Base-by-base conservation (phyloP, 306 rosid species). In the Gastrolobium villosum region DNA sequence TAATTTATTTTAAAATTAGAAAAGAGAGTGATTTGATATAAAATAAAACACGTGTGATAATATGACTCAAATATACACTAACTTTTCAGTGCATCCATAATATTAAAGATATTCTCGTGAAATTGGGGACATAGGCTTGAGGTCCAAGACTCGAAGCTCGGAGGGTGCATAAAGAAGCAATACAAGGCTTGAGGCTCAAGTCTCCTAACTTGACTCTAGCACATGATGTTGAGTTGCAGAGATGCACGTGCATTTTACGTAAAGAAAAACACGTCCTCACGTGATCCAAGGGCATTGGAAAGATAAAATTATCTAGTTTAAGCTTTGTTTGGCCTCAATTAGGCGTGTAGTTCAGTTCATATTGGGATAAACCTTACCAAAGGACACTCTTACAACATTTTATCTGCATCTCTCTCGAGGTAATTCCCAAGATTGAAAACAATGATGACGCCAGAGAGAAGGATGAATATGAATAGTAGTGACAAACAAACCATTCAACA, bases 241-340 rank as follows among this genome's bases (percentile, higher is more conserved):
- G 69, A 10, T 36, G 88, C 89, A 82, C 63, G 86, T 90, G 86
- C 82, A 77, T 70, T 77, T 79, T 77, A 80, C 86, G 87, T 80
- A 84, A 87, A 84, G 86, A 75, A 10, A 82, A 39, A 57, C 15
- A 39, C 36, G 53, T 41, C 6, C 28, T 82, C 91, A 80, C 88
- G 65, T 79, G 91, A 87, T 87, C 86, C 78, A 77, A 87, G 44
- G 57, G 52, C 70, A 55, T 62, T 35, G 7, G 56, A 67, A 72
- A 78, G 74, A 55, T 50, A 50, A 80, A 54, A 68, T 40, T 78
- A 85, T 83, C 10, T 26, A 67, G 36, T 78, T 71, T 50, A 84
- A 82, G 90, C 54, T 73, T 37, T 35, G n/a, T 44, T 44, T 59
- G 43, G 36, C 60, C 10, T 28, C 40, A 70, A 10, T 10, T 59